A percentile compares a stretch with the other conserved stretches of the same genome.
Evolutionary conservation across 2,329 filamentous ascomycete species (phyloP).

Genomic region (Rhexocercosporidium sp.): DNA sequence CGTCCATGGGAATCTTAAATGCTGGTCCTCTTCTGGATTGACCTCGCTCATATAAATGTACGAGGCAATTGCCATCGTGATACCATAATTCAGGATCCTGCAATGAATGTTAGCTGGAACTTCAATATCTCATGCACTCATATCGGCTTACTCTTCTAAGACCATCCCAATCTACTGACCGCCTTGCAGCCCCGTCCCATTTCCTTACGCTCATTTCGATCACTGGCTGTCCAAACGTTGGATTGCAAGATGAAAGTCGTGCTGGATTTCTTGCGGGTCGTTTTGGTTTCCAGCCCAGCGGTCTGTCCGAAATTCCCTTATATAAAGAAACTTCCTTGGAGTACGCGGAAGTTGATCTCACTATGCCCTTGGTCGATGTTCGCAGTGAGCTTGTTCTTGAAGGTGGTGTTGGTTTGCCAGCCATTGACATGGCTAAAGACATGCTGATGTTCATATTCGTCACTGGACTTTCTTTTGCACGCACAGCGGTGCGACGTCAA

Average conservation of each 20-base stretch:
- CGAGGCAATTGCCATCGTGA: constrained; percentile 68
- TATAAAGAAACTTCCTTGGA: constrained; percentile 30
- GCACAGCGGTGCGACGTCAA: constrained; percentile 24
- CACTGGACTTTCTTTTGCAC: background rate
- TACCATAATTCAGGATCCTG: constrained; percentile 77
- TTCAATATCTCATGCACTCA: background rate
- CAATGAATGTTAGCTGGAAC: background rate
- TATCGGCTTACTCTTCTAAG: constrained; percentile 48
- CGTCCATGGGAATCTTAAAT: constrained; percentile 66
- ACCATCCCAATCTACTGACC: constrained; percentile 48
- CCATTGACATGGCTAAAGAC: constrained; percentile 30
- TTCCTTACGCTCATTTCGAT: constrained; percentile 39
- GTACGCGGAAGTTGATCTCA: constrained; percentile 9
- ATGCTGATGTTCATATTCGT: constrained; percentile 31
- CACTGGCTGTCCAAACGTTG: constrained; percentile 17
- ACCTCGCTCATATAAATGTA: constrained; percentile 71
- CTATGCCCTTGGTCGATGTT: background rate
- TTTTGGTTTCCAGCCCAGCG: constrained; percentile 32
- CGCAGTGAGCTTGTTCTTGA: constrained; percentile 15
- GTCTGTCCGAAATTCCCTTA: constrained; percentile 32
- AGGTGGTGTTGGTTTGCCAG: constrained; percentile 20
- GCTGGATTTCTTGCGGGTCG: constrained; percentile 14
- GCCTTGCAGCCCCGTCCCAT: constrained; percentile 46
- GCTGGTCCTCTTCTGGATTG: constrained; percentile 69
- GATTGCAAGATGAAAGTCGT: constrained; percentile 2